These are phyloP conservation scores for Cystofilobasidium bisporidii DNA, from an alignment of 768 basidiomycete species.

Conservation along the genomic window DNA sequence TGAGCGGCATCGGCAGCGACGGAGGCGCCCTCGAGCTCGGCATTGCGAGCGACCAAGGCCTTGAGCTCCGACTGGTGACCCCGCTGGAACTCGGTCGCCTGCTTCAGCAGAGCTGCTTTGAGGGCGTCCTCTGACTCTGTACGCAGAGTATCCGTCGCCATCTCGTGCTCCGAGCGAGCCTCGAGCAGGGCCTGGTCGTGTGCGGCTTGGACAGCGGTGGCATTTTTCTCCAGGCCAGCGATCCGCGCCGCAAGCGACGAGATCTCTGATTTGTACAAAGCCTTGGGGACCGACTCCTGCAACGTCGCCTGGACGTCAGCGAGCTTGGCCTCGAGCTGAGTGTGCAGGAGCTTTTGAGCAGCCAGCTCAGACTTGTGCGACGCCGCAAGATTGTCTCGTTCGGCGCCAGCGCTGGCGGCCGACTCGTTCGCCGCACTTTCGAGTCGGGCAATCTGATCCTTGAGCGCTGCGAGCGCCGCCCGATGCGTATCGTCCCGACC, in stretches of 20 bases:
- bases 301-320: too few species aligned
- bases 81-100: background rate
- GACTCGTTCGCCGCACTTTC: background rate
- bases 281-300: too few species aligned
- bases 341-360: background rate
- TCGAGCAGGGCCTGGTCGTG: background rate
- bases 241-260: background rate
- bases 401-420: background rate
- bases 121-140: too few species aligned
- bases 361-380: background rate
- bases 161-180: background rate
- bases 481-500: background rate
- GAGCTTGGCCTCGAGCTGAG: background rate
- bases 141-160: background rate
- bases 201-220: background rate
- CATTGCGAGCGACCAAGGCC: background rate
- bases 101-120: background rate
- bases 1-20: background rate
- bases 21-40: background rate
- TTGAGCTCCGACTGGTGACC: background rate
- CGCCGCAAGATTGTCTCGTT: background rate
- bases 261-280: too few species aligned
- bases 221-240: background rate
- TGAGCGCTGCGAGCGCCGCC: background rate
- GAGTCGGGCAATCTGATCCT: background rate